Evolutionary conservation across 176 grass and related monocot species (phyloP).

Genomic region (Zea mays): Zm-B73-REFERENCE-NAM-5.0 NC_050098.1:135034501-135035000

Average conservation of each 20-base stretch:
- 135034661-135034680: constrained; percentile 82
- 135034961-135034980: constrained; percentile 83
- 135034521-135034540: constrained; percentile 91
- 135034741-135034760: constrained; percentile 89
- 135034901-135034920: constrained; percentile 87
- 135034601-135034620: constrained; percentile 87
- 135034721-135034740: constrained; percentile 90
- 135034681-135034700: constrained; percentile 56
- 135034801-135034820: constrained; percentile 96
- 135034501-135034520: constrained; percentile 91
- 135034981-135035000: constrained; percentile 96
- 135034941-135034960: constrained; percentile 80
- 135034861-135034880: constrained; percentile 83
- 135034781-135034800: constrained; percentile 80
- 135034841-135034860: constrained; percentile 70
- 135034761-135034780: constrained; percentile 89
- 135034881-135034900: constrained; percentile 81
- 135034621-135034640: constrained; percentile 95
- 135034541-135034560: constrained; percentile 89
- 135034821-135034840: constrained; percentile 85
- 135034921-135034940: constrained; percentile 90
- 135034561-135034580: constrained; percentile 87
- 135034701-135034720: constrained; percentile 94
- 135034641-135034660: constrained; percentile 96
- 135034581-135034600: constrained; percentile 83